phyloP scores from a whole-genome alignment of 306 rosid genomes.

The Ziziphus jujuba region DNA sequence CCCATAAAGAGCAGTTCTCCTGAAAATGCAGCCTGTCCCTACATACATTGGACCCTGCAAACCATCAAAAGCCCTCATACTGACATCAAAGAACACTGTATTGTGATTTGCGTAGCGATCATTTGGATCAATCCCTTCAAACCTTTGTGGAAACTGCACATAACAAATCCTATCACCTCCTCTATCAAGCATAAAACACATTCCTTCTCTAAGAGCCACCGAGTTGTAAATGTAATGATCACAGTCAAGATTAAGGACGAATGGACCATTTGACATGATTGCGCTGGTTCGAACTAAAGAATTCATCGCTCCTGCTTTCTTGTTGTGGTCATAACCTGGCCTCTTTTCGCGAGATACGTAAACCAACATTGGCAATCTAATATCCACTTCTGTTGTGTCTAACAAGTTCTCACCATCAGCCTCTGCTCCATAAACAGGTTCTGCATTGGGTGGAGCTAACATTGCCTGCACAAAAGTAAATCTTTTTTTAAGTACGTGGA shows the following conservation, averaged over 20 bases:
- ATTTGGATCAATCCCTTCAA: constrained; percentile 81
- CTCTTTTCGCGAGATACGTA: constrained; percentile 89
- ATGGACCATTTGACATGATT: constrained; percentile 89
- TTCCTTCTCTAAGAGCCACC: constrained; percentile 78
- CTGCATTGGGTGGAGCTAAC: constrained; percentile 82
- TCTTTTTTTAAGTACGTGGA: background rate
- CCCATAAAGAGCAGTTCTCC: constrained; percentile 84
- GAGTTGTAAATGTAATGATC: constrained; percentile 86
- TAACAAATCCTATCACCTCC: constrained; percentile 85
- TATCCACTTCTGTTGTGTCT: constrained; percentile 68
- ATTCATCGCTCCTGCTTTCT: constrained; percentile 94
- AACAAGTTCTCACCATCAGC: constrained; percentile 65
- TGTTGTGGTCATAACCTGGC: constrained; percentile 78
- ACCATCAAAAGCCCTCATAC: constrained; percentile 91
- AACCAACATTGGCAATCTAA: constrained; percentile 77
- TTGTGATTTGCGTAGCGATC: constrained; percentile 87
- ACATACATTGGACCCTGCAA: constrained; percentile 90
- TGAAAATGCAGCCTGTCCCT: constrained; percentile 84
- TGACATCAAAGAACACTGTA: constrained; percentile 81
- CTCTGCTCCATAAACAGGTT: constrained; percentile 64
- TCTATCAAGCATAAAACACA: constrained; percentile 92
- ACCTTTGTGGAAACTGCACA: constrained; percentile 87
- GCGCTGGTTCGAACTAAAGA: constrained; percentile 85
- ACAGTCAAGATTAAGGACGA: constrained; percentile 81
- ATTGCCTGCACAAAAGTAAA: constrained; percentile 53